Base-by-base conservation (phyloP, 2,329 filamentous ascomycete genomes). In the Exserohilum rostratum region DNA sequence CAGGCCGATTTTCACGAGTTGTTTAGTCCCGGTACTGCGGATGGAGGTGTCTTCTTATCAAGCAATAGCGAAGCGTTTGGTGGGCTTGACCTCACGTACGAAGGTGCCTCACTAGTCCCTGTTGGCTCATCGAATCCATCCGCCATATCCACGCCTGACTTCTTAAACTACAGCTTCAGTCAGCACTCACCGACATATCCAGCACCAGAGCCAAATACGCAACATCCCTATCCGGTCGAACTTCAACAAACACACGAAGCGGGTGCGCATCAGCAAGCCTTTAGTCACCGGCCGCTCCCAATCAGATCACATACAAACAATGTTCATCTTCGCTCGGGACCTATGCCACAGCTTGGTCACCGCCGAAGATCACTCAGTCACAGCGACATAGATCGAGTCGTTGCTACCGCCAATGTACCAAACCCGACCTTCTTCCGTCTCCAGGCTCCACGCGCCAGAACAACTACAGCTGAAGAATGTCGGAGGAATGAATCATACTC, bases 311-410 rank as follows among this genome's bases (percentile, higher is more conserved):
- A 53, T 12, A 61, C 55, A 10, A 60, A 50, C 27, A 47, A 45
- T 4, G 33, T 44, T 11, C 47, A 31, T 42, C 29, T 51, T 33
- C 47, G 46, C 17, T 33, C 53, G n/a, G 27, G 42, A 17, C 56
- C 46, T 15, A 34, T 35, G 20, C 20, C n/a, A 3, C 64, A 43
- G 50, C 29, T 22, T 45, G 62, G 60, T 17, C 48, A 34, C 11
- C 68, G 69, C 37, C 66, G 67, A n/a, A 66, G 67, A 22, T 73
- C 71, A 12, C 58, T 69, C n/a, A 70, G 70, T 37, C 62, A 67
- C 35, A 48, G 60, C 20, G 66, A 64, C n/a, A 54, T 44, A 38
- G 60, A 65, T 20, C 61, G 49, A 25, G 46, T 58, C 31, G 55
- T 51, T 29, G 30, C 53, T 20, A 9, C 45, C 9, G 31, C 40